Base-by-base conservation (phyloP, 345 rosid genomes). In the Ailanthus altissimus region DNA sequence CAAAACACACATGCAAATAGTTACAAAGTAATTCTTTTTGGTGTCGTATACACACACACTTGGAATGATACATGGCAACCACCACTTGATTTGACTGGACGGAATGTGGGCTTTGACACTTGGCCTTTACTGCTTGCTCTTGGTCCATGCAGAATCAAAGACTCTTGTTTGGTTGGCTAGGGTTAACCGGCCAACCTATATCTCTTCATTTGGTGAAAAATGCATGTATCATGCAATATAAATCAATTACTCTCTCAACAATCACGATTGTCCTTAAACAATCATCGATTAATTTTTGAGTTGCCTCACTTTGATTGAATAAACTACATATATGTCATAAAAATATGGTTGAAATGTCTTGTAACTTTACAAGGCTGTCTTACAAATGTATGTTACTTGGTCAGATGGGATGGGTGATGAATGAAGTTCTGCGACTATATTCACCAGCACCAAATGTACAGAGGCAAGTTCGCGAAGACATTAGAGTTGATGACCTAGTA, bases 351-450 rank as follows among this genome's bases (percentile, higher is more conserved):
- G 1, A 32, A 32, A 3, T 32, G 3, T 32, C 38, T 32, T 32
- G 38, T 32, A 32, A 32, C 38, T 32, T 32, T 3, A 32, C 38
- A 32, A 32, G 38, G 1, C 1, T 1, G 38, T 32, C 38, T 32
- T 32, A 32, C 38, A 32, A 32, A 32, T 1, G 7, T 7, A 0
- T 45, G n/a, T 43, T 0, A 2, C 10, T 64, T 71, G 23, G 38
- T 83, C 93, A 94, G 98, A 90, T 91, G 97, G 92, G 88, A 43
- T 89, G 93, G 93, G 97, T 91, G 75, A 91, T 91, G 97, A 90
- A 87, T 50, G 98, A 94, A 70, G 93, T 90, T 10, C 61, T 93
- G 45, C 84, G 98, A 28, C 84, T 94, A 5, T 94, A 93, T 82
- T 75, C 95, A 0, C 91, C 98, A 6, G 93, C 95, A 21, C 98